Evolutionary conservation across 2,329 filamentous ascomycete species (phyloP).

Genomic region (Penicillium sp.): DNA sequence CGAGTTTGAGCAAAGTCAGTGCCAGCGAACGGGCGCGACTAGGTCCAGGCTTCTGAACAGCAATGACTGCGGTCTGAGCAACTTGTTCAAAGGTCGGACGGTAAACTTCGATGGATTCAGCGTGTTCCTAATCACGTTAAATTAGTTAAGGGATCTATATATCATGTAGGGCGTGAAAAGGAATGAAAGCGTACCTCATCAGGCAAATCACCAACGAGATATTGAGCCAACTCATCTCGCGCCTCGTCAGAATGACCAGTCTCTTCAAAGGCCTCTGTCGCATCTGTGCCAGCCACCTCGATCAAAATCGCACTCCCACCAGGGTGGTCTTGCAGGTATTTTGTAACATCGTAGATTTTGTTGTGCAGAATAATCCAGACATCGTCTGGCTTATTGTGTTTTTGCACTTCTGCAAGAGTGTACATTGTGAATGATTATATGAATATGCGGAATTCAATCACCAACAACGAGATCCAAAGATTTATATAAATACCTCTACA

Average conservation of each 20-base stretch:
- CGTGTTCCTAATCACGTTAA: slow-evolving; percentile 7
- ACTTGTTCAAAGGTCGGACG: slow-evolving; percentile 23
- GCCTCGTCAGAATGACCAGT: slow-evolving; percentile 48
- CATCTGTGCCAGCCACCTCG: slow-evolving; percentile 43
- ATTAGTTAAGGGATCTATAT: not conserved
- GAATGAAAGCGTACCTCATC: slow-evolving; percentile 5
- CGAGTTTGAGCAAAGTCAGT: not conserved
- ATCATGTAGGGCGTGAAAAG: not conserved
- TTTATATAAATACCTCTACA: not conserved
- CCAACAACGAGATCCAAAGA: not conserved
- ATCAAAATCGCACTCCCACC: slow-evolving; percentile 41
- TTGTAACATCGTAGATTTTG: slow-evolving; percentile 59
- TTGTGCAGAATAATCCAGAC: slow-evolving; percentile 58
- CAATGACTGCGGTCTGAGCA: slow-evolving; percentile 19
- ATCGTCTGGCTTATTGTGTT: slow-evolving; percentile 49
- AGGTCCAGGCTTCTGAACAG: slow-evolving; percentile 6
- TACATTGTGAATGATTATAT: slow-evolving; percentile 1
- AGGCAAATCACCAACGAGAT: slow-evolving; percentile 33
- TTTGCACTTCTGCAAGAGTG: slow-evolving; percentile 39
- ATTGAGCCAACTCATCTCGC: slow-evolving; percentile 38
- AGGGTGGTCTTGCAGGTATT: slow-evolving; percentile 60
- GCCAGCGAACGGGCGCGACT: not conserved
- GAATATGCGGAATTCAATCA: not conserved
- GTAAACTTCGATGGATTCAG: slow-evolving; percentile 21
- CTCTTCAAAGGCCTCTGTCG: slow-evolving; percentile 43